Base-by-base conservation (phyloP, 2,329 filamentous ascomycete genomes). In the Cercospora sp. region DNA sequence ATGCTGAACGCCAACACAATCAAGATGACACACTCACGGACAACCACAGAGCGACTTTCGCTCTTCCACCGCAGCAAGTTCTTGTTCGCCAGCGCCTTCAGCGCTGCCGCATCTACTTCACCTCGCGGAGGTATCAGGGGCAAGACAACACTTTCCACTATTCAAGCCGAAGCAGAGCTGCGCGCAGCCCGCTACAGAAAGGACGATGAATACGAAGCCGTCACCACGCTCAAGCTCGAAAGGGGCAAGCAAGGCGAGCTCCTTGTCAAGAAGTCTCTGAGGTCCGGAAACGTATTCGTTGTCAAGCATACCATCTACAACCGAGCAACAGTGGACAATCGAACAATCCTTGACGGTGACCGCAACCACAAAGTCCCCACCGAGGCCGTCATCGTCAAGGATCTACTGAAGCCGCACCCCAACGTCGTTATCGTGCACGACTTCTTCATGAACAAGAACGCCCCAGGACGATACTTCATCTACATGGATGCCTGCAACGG, bases 401-500 rank as follows among this genome's bases (percentile, higher is more conserved):
- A 60, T 36, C 13, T 60, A 16, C 16, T 65, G 9, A 51, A 40
- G n/a, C 53, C 63, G 2, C 64, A 63, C 23, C 48, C 16, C 13
- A 58, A 62, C n/a, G 28, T 62, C 33, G 51, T 66, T 13, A 16
- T 26, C 13, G 16, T 63, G 13, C 33, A 62, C 20, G 33, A 16
- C 10, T 40, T 40, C 33, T 40, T 16, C 33, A 40, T 40, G 33
- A n/a, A 40, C 33, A 40, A 40, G 33, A 40, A 40, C 33, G 33
- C 13, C 13, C 33, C 33, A 16, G 33, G 33, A 40, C 33, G 33
- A 40, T 40, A 40, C 33, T 42, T 18, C 20, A 33, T 66, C 7
- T 66, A 57, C 58, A 66, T 61, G 18, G 20, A 66, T 42, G 18
- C 18, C 4, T 70, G 68, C 58, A 31, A 31, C 5, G 69, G 64